A percentile compares a stretch with the other conserved stretches of the same genome.
phyloP scores from a whole-genome alignment of 345 rosid genomes.

The Eucalyptus marginata region DNA sequence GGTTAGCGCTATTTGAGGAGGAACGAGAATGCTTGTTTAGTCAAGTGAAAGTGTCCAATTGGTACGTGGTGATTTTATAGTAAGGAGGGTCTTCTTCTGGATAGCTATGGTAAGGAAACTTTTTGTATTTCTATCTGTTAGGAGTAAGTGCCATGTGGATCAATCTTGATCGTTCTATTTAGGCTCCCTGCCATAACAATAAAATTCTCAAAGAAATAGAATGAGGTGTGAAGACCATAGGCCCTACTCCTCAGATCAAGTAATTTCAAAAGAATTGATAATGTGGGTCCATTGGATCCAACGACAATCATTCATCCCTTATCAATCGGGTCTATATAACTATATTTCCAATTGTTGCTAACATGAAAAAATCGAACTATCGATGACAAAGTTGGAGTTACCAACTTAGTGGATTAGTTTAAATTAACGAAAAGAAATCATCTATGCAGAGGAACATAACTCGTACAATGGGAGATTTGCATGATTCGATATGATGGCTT shows the following conservation, averaged over 20 bases:
- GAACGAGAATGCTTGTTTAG: too few relatives aligned
- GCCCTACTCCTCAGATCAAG: background rate
- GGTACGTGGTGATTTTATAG: too few relatives aligned
- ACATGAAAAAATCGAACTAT: background rate
- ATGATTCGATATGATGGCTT: background rate
- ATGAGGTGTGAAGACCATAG: background rate
- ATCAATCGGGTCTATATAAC: background rate
- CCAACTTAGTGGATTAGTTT: background rate
- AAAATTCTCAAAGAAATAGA: background rate
- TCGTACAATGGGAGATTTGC: background rate
- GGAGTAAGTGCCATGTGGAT: fast-evolving
- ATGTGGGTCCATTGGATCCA: background rate
- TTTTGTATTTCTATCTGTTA: too few relatives aligned
- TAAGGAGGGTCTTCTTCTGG: too few relatives aligned
- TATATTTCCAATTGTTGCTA: background rate
- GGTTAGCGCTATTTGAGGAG: too few relatives aligned
- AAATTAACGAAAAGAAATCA: background rate
- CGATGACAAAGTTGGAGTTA: fast-evolving
- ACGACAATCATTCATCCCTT: background rate
- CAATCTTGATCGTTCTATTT: background rate
- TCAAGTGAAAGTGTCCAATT: too few relatives aligned
- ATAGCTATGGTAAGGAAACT: too few relatives aligned
- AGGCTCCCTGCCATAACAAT: fast-evolving
- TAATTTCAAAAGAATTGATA: background rate
- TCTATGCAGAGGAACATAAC: background rate